phyloP scores from a whole-genome alignment of 108 stramenopile genomes.

The Chaetoceros tenuissimus region DNA sequence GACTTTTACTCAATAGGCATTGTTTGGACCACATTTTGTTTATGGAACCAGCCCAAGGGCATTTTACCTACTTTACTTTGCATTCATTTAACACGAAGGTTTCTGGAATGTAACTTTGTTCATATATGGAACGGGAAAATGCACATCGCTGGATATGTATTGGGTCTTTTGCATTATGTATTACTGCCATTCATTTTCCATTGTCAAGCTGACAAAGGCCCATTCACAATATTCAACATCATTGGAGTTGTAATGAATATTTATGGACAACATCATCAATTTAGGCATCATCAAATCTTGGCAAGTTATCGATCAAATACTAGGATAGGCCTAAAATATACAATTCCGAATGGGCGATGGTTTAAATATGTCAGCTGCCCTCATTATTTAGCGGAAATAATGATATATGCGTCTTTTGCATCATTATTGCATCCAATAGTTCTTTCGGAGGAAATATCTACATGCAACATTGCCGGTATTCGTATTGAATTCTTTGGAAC shows the following conservation, averaged over 20 bases:
- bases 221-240: neutral
- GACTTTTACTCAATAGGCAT: too few relatives aligned
- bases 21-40: too few relatives aligned
- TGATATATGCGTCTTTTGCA: conserved; percentile 50
- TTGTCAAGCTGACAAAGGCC: too few relatives aligned
- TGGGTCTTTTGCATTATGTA: conserved; percentile 54
- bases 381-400: conserved; percentile 68
- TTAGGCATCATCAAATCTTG: conserved; percentile 49
- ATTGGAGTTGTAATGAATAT: conserved; percentile 18
- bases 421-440: conserved; percentile 14
- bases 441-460: neutral
- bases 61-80: too few relatives aligned
- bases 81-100: conserved; percentile 28
- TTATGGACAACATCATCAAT: conserved; percentile 54
- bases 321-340: conserved; percentile 7
- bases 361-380: conserved; percentile 53
- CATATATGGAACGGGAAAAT: conserved; percentile 49
- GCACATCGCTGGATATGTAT: conserved; percentile 62
- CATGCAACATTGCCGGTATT: neutral
- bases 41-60: too few relatives aligned
- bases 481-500: neutral
- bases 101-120: conserved; percentile 47
- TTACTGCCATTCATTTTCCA: conserved; percentile 54
- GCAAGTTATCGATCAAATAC: conserved; percentile 24
- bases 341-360: conserved; percentile 44